Conservation (phyloP, 768 basidiomycete species). For the Galerina marginata region DNA sequence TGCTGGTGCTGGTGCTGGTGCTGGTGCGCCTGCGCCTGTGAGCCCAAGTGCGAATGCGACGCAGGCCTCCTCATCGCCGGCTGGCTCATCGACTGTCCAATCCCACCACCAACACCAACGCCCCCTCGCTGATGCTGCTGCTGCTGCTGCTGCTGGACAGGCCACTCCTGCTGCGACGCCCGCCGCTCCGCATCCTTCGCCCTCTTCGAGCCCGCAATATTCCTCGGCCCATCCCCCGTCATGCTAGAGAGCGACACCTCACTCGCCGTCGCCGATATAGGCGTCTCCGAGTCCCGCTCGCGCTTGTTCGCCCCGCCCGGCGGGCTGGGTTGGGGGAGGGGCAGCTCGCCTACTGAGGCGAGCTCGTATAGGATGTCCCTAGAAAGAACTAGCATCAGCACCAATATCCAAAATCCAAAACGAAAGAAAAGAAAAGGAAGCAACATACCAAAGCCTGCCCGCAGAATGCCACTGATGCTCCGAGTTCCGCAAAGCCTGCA, state of each 20-base stretch:
- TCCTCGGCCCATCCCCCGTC: constrained; percentile 27
- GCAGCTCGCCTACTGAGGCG: constrained; percentile 73
- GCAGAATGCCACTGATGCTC: constrained; percentile 51
- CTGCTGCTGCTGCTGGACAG: constrained; percentile 9
- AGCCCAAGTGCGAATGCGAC: no score
- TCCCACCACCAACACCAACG: no score
- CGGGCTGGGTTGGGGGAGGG: constrained; percentile 63
- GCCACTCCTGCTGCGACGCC: neutral
- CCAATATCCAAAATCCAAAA: neutral
- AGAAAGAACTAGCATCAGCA: neutral
- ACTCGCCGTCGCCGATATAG: constrained; percentile 29
- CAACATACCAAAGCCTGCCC: constrained; percentile 49
- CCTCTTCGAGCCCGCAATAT: constrained; percentile 44
- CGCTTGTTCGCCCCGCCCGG: constrained; percentile 56
- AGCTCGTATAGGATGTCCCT: constrained; percentile 81
- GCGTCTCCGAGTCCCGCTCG: constrained; percentile 63
- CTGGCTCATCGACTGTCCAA: no score
- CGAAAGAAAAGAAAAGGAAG: no score
- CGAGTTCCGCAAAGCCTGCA: constrained; percentile 51
- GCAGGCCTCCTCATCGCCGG: no score
- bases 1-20: neutral
- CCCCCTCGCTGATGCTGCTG: no score
- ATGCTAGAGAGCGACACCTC: neutral
- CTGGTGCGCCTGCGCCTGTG: no score
- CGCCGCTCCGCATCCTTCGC: constrained; percentile 17